Percentiles rank a stretch among this genome's conserved stretches.
Conservation (phyloP, 139 green algal genomes). For the Coelastrella sp. region DNA sequence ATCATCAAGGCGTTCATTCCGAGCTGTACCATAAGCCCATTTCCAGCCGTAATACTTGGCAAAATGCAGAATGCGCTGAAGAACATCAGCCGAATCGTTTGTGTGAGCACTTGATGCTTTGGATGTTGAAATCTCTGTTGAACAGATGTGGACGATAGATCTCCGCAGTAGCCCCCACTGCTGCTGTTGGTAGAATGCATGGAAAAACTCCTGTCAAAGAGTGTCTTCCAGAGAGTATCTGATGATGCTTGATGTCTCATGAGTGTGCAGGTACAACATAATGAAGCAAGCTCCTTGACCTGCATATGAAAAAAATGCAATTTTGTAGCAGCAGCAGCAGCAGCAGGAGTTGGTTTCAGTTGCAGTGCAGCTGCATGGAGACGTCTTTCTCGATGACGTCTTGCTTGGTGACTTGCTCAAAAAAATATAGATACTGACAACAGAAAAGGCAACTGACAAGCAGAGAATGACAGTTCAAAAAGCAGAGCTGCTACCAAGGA, state of each 20-base stretch:
- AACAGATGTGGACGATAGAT: no score
- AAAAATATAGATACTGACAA: no score
- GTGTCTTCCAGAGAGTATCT: constrained; percentile 58
- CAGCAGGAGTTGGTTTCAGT: neutral
- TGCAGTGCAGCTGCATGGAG: neutral
- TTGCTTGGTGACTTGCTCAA: no score
- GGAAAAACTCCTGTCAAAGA: constrained; percentile 64
- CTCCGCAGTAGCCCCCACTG: neutral
- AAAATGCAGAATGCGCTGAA: neutral
- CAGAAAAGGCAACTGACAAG: no score
- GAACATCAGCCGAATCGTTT: neutral
- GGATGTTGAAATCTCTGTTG: no score
- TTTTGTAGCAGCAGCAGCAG: neutral
- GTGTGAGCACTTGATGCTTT: neutral
- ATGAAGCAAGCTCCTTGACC: constrained; percentile 51
- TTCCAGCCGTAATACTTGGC: constrained; percentile 30
- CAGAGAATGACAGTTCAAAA: no score
- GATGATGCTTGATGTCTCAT: constrained; percentile 47
- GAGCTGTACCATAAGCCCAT: constrained; percentile 13
- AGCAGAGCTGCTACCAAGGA: no score
- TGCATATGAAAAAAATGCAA: constrained; percentile 25
- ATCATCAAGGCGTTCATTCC: neutral
- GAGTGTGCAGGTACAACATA: constrained; percentile 59
- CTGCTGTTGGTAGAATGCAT: neutral
- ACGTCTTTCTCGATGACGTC: neutral